A percentile compares a stretch with the other conserved stretches of the same genome.
Conservation (phyloP, 2,329 filamentous ascomycete species). For the Phialophora macrospora region DNA sequence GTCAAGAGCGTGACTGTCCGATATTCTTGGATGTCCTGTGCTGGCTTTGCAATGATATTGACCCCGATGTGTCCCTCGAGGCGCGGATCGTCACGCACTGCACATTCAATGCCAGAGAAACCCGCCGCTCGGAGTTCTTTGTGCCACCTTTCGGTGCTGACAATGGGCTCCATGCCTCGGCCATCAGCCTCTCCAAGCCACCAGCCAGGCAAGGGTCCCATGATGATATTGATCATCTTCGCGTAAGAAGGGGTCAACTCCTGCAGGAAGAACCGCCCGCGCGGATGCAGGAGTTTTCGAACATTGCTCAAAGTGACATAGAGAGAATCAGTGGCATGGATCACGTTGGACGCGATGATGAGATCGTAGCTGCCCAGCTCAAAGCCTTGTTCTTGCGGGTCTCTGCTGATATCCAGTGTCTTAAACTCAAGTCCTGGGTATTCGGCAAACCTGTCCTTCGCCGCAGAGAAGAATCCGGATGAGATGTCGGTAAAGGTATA, state of each 20-base stretch:
- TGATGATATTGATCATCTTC: constrained; percentile 11
- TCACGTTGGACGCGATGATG: constrained; percentile 45
- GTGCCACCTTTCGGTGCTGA: too few species aligned
- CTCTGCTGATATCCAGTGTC: constrained; percentile 43
- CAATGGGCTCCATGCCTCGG: too few species aligned
- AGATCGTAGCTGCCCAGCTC: constrained; percentile 42
- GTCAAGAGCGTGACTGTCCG: too few species aligned
- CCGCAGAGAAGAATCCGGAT: constrained; percentile 30
- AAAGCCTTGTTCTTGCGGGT: constrained; percentile 43
- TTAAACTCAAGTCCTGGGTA: constrained; percentile 39
- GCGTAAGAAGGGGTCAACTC: constrained; percentile 18
- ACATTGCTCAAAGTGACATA: constrained; percentile 41
- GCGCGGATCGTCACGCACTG: too few species aligned
- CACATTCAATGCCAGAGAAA: too few species aligned
- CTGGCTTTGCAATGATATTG: too few species aligned
- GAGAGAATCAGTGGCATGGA: constrained; percentile 43
- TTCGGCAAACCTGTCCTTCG: constrained; percentile 21
- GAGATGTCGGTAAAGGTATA: constrained; percentile 41
- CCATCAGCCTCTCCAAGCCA: constrained; percentile 30
- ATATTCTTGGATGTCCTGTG: too few species aligned
- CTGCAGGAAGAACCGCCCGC: constrained; percentile 26
- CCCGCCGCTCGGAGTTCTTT: too few species aligned
- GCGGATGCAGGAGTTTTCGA: constrained; percentile 39
- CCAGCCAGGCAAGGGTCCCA: constrained; percentile 40
- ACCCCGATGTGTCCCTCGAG: too few species aligned